phyloP scores from a whole-genome alignment of 345 rosid genomes.

The Leavenworthia alabamica region DNA sequence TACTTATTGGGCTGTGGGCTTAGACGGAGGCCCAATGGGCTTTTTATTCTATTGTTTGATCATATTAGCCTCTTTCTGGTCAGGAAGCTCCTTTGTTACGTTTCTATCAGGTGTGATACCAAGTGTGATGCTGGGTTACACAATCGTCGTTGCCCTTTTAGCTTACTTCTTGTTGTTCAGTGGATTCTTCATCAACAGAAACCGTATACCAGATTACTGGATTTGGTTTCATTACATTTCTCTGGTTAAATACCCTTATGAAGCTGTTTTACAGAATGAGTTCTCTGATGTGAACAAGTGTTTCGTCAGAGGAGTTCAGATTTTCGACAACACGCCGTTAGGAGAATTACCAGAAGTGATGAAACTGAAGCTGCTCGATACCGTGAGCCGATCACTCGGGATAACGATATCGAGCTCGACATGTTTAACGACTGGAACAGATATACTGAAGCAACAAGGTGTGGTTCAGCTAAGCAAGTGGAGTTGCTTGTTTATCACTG shows the following conservation, averaged over 20 bases:
- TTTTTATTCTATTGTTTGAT: slow-evolving; percentile 63
- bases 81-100: slow-evolving; percentile 90
- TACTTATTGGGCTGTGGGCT: slow-evolving; percentile 86
- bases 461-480: slow-evolving; percentile 67
- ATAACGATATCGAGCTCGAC: slow-evolving; percentile 60
- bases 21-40: slow-evolving; percentile 77
- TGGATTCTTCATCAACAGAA: slow-evolving; percentile 88
- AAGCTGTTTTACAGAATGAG: slow-evolving; percentile 76
- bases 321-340: slow-evolving; percentile 80
- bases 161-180: slow-evolving; percentile 92
- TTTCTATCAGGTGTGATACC: slow-evolving; percentile 90
- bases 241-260: slow-evolving; percentile 81
- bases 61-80: slow-evolving; percentile 80
- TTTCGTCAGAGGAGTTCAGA: slow-evolving; percentile 69
- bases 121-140: slow-evolving; percentile 92
- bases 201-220: slow-evolving; percentile 81
- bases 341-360: slow-evolving; percentile 38
- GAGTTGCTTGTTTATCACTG: slow-evolving; percentile 72
- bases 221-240: slow-evolving; percentile 97
- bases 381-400: slow-evolving; percentile 52
- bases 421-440: slow-evolving; percentile 70
- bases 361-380: slow-evolving; percentile 46
- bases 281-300: slow-evolving; percentile 63
- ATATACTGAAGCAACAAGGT: slow-evolving; percentile 60
- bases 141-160: slow-evolving; percentile 73